A percentile compares a stretch with the other conserved stretches of the same genome.
phyloP scores from a whole-genome alignment of 176 grass and related monocot genomes.

The Eragrostis curvula region DNA sequence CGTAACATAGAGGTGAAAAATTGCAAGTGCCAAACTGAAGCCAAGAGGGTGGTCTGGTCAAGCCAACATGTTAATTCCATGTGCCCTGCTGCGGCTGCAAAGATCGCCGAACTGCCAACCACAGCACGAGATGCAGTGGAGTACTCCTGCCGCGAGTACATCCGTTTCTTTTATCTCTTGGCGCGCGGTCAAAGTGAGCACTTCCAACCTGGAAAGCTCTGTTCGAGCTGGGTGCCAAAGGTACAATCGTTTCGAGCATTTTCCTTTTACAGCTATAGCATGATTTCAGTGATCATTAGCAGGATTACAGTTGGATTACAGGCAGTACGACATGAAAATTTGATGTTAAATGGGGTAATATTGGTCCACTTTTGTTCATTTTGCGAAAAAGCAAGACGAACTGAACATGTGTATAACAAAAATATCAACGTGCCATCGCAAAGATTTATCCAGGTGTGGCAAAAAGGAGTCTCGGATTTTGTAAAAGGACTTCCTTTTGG shows the following conservation, averaged over 20 bases:
- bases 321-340: neutral
- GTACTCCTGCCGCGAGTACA: neutral
- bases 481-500: neutral
- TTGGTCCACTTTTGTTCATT: neutral
- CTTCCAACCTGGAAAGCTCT: neutral
- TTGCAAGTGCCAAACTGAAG: too few species aligned
- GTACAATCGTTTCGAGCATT: neutral
- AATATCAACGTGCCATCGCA: neutral
- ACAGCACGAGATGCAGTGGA: neutral
- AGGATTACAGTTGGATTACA: neutral
- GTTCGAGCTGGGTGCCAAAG: neutral
- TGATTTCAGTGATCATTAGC: neutral
- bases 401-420: neutral
- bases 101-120: neutral
- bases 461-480: neutral
- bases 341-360: too few species aligned
- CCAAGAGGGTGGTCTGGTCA: neutral
- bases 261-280: neutral
- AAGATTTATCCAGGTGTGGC: neutral
- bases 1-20: neutral
- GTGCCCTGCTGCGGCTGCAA: neutral
- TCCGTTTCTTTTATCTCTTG: neutral
- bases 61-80: neutral
- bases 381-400: neutral
- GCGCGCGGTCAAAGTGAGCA: constrained; percentile 13